These are phyloP conservation scores for Metschnikowia shivogae DNA, from an alignment of 805 yeast species.

Conservation along the genomic window DNA sequence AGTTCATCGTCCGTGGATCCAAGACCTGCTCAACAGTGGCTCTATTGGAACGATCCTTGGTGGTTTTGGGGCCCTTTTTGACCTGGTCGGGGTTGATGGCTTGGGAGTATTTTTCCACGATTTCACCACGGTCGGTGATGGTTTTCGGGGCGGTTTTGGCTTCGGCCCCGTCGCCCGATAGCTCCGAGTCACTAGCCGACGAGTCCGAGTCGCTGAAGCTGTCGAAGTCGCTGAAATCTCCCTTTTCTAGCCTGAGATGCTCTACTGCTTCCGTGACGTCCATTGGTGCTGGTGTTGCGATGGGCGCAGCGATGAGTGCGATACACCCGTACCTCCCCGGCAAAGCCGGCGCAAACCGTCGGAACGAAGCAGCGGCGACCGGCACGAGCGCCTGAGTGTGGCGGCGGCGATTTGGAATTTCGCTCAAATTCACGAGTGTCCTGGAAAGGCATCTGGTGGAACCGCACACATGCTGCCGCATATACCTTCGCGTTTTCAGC, in stretches of 20 bases:
- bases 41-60: slow-evolving; percentile 82
- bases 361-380: too few relatives aligned
- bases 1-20: slow-evolving; percentile 89
- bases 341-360: too few relatives aligned
- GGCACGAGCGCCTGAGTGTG: neutral
- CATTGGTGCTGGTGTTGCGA: too few relatives aligned
- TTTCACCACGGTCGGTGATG: slow-evolving; percentile 37
- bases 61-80: slow-evolving; percentile 53
- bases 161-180: neutral
- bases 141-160: slow-evolving; percentile 17
- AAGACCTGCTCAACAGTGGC: slow-evolving; percentile 97
- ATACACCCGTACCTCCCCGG: too few relatives aligned
- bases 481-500: neutral
- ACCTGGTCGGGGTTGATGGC: slow-evolving; percentile 63
- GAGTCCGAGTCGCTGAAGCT: too few relatives aligned
- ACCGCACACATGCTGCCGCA: neutral
- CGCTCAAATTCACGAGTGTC: too few relatives aligned
- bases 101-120: slow-evolving; percentile 59
- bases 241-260: too few relatives aligned
- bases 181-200: neutral
- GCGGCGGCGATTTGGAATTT: neutral
- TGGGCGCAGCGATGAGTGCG: too few relatives aligned
- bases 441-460: too few relatives aligned
- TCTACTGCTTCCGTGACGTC: too few relatives aligned
- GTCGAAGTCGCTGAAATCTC: neutral